phyloP scores from a whole-genome alignment of 2,329 filamentous ascomycete genomes.

The Penicillium sp. region DNA sequence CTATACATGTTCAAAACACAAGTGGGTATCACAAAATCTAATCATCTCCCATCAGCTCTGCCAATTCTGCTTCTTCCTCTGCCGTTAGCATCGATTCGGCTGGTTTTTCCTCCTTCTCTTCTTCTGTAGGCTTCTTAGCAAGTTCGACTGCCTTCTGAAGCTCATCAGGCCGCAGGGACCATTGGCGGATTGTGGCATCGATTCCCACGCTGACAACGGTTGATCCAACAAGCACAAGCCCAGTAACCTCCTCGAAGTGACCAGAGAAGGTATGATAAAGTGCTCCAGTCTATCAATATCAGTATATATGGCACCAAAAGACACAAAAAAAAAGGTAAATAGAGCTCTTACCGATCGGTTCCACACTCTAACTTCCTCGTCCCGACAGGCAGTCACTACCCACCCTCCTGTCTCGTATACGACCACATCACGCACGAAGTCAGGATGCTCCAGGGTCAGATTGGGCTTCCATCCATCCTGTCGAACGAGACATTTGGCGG shows the following conservation, averaged over 20 bases:
- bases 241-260: constrained; percentile 92
- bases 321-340: not conserved
- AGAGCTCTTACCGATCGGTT: constrained; percentile 54
- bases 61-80: constrained; percentile 90
- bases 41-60: constrained; percentile 80
- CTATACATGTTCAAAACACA: constrained; percentile 3
- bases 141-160: constrained; percentile 58
- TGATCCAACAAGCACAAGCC: constrained; percentile 62
- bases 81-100: constrained; percentile 65
- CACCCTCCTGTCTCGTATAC: constrained; percentile 68
- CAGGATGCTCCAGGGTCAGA: constrained; percentile 73
- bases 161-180: constrained; percentile 67
- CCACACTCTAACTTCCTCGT: constrained; percentile 92
- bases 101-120: constrained; percentile 47
- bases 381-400: constrained; percentile 83
- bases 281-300: constrained; percentile 60
- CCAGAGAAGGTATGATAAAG: constrained; percentile 73
- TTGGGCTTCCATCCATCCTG: constrained; percentile 68
- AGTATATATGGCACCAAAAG: constrained; percentile 5
- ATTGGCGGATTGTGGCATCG: constrained; percentile 82
- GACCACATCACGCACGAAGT: constrained; percentile 82
- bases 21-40: constrained; percentile 22
- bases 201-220: constrained; percentile 78
- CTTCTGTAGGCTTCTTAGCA: constrained; percentile 44
- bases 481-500: constrained; percentile 74